phyloP scores from a whole-genome alignment of 371 early-diverging fungal genomes.

The Lichtheimia ramosa region DNA sequence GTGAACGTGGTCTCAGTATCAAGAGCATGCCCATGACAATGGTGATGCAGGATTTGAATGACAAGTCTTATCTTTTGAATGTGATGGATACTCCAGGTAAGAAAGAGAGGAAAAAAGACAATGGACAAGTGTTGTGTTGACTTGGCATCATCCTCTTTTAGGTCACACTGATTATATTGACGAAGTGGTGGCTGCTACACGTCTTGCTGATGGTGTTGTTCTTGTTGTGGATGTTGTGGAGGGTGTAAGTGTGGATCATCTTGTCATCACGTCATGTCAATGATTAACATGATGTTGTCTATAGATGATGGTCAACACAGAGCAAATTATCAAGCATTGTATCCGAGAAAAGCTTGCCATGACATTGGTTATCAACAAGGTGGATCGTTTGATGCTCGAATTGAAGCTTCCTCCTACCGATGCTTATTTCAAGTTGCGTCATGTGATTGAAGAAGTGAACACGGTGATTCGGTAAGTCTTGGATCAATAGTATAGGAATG shows the following conservation, averaged over 20 bases:
- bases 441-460: constrained; percentile 96
- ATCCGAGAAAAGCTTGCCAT: constrained; percentile 81
- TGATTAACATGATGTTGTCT: neutral
- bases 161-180: constrained; percentile 94
- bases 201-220: constrained; percentile 92
- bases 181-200: constrained; percentile 86
- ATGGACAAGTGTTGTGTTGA: neutral
- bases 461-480: constrained; percentile 62
- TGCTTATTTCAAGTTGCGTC: constrained; percentile 94
- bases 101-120: no score
- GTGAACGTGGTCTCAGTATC: constrained; percentile 87
- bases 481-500: neutral
- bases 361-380: constrained; percentile 92
- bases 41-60: constrained; percentile 82
- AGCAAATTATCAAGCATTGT: constrained; percentile 84
- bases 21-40: constrained; percentile 94
- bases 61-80: constrained; percentile 89
- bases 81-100: constrained; percentile 94
- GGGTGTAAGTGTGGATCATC: constrained; percentile 61
- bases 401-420: constrained; percentile 94
- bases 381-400: constrained; percentile 95
- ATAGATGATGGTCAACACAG: constrained; percentile 89
- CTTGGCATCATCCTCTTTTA: constrained; percentile 19
- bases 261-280: neutral
- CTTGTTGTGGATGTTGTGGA: constrained; percentile 96